These are phyloP conservation scores for Globisporangium nunn DNA, from an alignment of 352 stramenopile genomes.

Conservation along the genomic window DNA sequence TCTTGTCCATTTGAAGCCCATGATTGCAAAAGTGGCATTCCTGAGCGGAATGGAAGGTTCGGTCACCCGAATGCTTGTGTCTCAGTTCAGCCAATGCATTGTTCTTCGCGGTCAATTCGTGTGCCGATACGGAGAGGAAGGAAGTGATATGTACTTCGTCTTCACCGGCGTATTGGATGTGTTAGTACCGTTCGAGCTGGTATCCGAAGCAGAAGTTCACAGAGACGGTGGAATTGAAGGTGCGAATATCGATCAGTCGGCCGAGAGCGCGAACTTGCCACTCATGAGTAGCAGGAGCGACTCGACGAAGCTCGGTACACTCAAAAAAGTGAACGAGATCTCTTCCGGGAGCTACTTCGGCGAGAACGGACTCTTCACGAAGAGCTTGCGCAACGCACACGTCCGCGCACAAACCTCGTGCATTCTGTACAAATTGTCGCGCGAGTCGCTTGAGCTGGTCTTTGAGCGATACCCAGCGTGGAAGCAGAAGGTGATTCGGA, in stretches of 20 bases:
- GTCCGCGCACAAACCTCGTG: conserved; percentile 55
- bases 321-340: conserved; percentile 53
- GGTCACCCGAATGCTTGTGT: conserved; percentile 62
- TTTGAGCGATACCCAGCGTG: conserved; percentile 66
- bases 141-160: conserved; percentile 73
- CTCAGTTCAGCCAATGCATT: conserved; percentile 43
- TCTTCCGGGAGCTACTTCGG: conserved; percentile 51
- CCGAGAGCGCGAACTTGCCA: background rate
- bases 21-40: conserved; percentile 67
- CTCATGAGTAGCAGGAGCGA: background rate
- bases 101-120: conserved; percentile 54
- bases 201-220: too few species aligned
- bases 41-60: conserved; percentile 42
- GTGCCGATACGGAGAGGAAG: conserved; percentile 51
- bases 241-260: conserved; percentile 8
- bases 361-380: conserved; percentile 60
- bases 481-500: conserved; percentile 63
- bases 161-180: conserved; percentile 52
- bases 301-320: background rate
- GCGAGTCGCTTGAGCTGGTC: conserved; percentile 54
- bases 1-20: conserved; percentile 56
- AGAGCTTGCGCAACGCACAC: conserved; percentile 46
- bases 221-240: too few species aligned
- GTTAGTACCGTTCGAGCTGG: conserved; percentile 25
- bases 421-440: conserved; percentile 64